Percentiles rank a stretch among this genome's conserved stretches.
These are phyloP conservation scores for Xylaria sp. DNA, from an alignment of 2,329 filamentous ascomycete genomes.

Conservation along the genomic window DNA sequence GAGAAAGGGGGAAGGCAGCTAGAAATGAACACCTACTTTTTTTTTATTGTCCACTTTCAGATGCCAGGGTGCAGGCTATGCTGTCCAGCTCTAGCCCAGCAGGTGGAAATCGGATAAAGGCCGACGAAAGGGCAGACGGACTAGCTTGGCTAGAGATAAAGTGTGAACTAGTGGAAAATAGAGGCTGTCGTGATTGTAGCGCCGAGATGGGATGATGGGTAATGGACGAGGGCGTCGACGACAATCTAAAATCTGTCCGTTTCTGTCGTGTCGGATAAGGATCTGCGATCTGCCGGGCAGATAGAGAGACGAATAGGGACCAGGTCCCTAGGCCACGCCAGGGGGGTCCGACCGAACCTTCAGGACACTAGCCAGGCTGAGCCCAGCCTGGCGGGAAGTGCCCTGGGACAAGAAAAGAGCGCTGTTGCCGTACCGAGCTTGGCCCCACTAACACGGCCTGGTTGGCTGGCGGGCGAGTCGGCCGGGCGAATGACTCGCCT, in stretches of 20 bases:
- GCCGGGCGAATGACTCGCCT: conserved; percentile 8
- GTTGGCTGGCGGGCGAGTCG: conserved; percentile 7
- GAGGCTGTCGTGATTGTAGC: not conserved
- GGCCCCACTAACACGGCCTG: conserved; percentile 9
- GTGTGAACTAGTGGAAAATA: not conserved
- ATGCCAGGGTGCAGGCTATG: not conserved
- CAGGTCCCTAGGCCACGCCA: not conserved
- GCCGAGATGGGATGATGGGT: not conserved
- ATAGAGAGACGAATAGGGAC: conserved; percentile 12
- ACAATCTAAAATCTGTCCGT: not conserved
- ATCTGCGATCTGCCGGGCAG: conserved; percentile 26
- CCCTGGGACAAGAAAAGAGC: not conserved
- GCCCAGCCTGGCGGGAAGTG: conserved; percentile 12
- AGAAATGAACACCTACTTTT: conserved; percentile 16
- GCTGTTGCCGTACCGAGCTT: conserved; percentile 9
- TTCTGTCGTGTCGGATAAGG: conserved; percentile 17
- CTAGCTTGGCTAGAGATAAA: not conserved
- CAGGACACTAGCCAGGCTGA: conserved; percentile 25
- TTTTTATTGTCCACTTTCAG: not conserved
- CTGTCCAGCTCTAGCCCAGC: not conserved
- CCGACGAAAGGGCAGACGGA: not conserved
- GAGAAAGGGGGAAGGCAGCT: conserved; percentile 20
- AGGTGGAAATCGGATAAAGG: not conserved
- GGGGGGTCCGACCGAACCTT: conserved; percentile 1
- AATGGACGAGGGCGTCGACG: not conserved